These are phyloP conservation scores for Trametes coccinea DNA, from an alignment of 768 basidiomycete genomes.

Conservation along the genomic window DNA sequence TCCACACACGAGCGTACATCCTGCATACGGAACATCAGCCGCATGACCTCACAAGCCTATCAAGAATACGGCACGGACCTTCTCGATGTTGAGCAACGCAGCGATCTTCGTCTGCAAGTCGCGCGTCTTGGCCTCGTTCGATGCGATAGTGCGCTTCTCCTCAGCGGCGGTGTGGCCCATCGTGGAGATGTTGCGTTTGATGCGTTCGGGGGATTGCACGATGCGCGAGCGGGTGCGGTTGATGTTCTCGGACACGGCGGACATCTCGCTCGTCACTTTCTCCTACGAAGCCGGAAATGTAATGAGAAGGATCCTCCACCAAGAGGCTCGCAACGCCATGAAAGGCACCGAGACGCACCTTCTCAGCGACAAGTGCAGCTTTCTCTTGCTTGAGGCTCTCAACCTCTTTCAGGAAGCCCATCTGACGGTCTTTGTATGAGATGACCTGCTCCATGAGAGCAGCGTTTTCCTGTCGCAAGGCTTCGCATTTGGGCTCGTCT, in stretches of 20 bases:
- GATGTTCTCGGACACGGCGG: slow-evolving; percentile 59
- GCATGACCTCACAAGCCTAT: neutral
- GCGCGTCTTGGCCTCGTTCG: slow-evolving; percentile 71
- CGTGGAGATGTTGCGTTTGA: slow-evolving; percentile 77
- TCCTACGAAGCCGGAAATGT: slow-evolving; percentile 43
- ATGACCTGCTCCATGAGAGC: slow-evolving; percentile 65
- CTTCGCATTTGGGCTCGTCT: slow-evolving; percentile 68
- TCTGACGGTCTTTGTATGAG: slow-evolving; percentile 66
- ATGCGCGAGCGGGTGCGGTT: slow-evolving; percentile 69
- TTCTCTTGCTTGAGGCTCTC: slow-evolving; percentile 76
- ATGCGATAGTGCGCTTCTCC: slow-evolving; percentile 65
- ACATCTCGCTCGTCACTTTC: slow-evolving; percentile 59
- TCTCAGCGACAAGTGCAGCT: slow-evolving; percentile 59
- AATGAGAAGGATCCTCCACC: neutral
- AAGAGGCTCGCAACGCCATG: neutral
- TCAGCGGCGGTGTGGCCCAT: slow-evolving; percentile 69
- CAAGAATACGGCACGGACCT: slow-evolving; percentile 42
- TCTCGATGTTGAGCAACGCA: slow-evolving; percentile 71
- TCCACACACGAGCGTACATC: slow-evolving; percentile 72
- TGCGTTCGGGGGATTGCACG: slow-evolving; percentile 89
- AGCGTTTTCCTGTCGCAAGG: slow-evolving; percentile 59
- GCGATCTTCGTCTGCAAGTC: slow-evolving; percentile 77
- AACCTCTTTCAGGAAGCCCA: slow-evolving; percentile 58
- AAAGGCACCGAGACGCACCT: slow-evolving; percentile 40
- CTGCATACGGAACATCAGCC: slow-evolving; percentile 37